Evolutionary conservation across 768 basidiomycete genomes (phyloP).

Genomic region (Lactarius akahatsu): DNA sequence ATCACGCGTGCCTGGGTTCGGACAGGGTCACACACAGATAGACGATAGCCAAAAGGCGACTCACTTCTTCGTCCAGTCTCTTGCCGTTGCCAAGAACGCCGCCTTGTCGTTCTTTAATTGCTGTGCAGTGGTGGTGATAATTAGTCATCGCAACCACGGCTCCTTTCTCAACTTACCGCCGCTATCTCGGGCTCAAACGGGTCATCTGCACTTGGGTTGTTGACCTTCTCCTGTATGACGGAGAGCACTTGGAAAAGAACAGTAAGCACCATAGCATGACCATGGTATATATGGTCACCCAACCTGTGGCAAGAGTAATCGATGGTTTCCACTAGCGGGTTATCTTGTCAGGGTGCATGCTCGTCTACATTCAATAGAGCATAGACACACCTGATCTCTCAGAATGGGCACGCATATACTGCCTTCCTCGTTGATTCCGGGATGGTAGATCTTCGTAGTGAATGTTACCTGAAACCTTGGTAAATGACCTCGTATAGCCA

Average conservation of each 20-base stretch:
- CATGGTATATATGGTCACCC: constrained; percentile 25
- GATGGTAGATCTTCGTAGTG: constrained; percentile 85
- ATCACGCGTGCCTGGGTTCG: constrained; percentile 28
- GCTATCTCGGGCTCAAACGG: constrained; percentile 89
- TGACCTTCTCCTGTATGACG: constrained; percentile 80
- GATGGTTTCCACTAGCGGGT: constrained; percentile 78
- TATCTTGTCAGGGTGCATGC: constrained; percentile 14
- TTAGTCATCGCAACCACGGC: neutral
- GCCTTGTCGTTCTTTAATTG: constrained; percentile 72
- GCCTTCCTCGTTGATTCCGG: constrained; percentile 88
- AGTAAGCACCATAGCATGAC: neutral
- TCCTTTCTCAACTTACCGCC: constrained; percentile 48
- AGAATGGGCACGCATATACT: constrained; percentile 81
- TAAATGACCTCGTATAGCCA: neutral
- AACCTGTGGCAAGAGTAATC: constrained; percentile 68
- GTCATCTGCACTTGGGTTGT: constrained; percentile 85
- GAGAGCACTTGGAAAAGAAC: constrained; percentile 53
- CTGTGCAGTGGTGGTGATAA: constrained; percentile 45
- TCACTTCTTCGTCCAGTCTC: constrained; percentile 83
- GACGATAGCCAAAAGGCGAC: constrained; percentile 25
- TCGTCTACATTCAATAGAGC: neutral
- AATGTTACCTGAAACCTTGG: constrained; percentile 62
- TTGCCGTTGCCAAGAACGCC: constrained; percentile 75
- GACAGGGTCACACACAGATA: neutral
- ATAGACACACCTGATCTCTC: constrained; percentile 67